A percentile compares a stretch with the other conserved stretches of the same genome.
Conservation (phyloP, 1,284 basidiomycete genomes). For the Phellinidium pouzarii region DNA sequence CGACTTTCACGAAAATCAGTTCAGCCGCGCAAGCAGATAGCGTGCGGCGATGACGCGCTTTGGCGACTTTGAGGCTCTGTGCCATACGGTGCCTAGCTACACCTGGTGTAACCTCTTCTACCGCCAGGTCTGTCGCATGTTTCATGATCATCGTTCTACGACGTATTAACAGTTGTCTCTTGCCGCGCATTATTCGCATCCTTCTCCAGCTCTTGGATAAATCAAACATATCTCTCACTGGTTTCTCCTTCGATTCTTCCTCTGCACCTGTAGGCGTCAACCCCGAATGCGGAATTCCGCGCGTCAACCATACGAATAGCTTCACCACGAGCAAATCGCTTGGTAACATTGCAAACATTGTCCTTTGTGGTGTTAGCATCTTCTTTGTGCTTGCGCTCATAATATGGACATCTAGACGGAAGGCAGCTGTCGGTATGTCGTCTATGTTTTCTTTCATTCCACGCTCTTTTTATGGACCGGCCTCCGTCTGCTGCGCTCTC, state of each 20-base stretch:
- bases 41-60: slow-evolving; percentile 41
- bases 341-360: slow-evolving; percentile 70
- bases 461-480: neutral
- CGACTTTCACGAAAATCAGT: neutral
- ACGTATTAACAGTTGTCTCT: slow-evolving; percentile 1
- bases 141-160: neutral
- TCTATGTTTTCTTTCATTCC: neutral
- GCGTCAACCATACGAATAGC: slow-evolving; percentile 30
- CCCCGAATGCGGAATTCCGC: slow-evolving; percentile 47
- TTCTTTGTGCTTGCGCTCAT: slow-evolving; percentile 45
- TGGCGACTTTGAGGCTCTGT: slow-evolving; percentile 55
- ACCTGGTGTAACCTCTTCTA: slow-evolving; percentile 71
- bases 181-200: slow-evolving; percentile 5
- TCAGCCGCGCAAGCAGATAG: neutral
- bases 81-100: slow-evolving; percentile 53
- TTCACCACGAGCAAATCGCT: slow-evolving; percentile 37
- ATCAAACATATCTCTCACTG: slow-evolving; percentile 30
- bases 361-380: slow-evolving; percentile 57
- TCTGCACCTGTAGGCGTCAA: slow-evolving; percentile 54
- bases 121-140: slow-evolving; percentile 40
- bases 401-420: slow-evolving; percentile 35
- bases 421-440: slow-evolving; percentile 41
- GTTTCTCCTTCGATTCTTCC: slow-evolving; percentile 33
- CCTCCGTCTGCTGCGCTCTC: neutral
- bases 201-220: slow-evolving; percentile 32